A percentile compares a stretch with the other conserved stretches of the same genome.
phyloP scores from a whole-genome alignment of 371 early-diverging fungal genomes.

The Mortierella sp. region DNA sequence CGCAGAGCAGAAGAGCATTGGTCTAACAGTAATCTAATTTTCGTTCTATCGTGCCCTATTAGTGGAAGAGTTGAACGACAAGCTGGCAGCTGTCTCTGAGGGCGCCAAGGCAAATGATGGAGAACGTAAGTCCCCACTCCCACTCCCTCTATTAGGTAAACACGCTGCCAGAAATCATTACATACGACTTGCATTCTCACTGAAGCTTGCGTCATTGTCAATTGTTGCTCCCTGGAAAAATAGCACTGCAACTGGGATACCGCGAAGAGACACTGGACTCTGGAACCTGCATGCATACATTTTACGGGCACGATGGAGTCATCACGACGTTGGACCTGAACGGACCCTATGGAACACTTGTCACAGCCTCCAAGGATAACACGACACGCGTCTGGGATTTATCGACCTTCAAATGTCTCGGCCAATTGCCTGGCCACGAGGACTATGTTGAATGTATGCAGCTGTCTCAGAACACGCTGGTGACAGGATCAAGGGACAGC shows the following conservation, averaged over 20 bases:
- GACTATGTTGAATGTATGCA: conserved; percentile 79
- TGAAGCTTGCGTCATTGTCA: neutral
- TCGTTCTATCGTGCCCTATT: neutral
- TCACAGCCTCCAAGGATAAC: conserved; percentile 84
- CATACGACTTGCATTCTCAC: neutral
- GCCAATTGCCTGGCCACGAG: conserved; percentile 71
- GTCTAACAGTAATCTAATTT: neutral
- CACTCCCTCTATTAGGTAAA: neutral
- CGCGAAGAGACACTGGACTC: conserved; percentile 37
- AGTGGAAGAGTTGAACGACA: conserved; percentile 65
- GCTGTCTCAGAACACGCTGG: conserved; percentile 70
- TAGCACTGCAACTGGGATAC: conserved; percentile 37
- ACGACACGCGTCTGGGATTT: conserved; percentile 85
- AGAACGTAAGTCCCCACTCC: conserved; percentile 37
- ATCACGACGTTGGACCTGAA: conserved; percentile 81
- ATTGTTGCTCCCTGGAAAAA: neutral
- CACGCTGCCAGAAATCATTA: neutral
- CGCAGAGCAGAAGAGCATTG: neutral
- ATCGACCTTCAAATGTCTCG: conserved; percentile 68
- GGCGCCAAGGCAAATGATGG: conserved; percentile 54
- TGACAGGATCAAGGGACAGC: conserved; percentile 87
- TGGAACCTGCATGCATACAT: conserved; percentile 61
- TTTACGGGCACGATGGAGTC: conserved; percentile 81
- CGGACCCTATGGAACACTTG: conserved; percentile 72
- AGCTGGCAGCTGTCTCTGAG: conserved; percentile 61